These are phyloP conservation scores for Porogramme epimiltina DNA, from an alignment of 1,284 basidiomycete species.

Conservation along the genomic window DNA sequence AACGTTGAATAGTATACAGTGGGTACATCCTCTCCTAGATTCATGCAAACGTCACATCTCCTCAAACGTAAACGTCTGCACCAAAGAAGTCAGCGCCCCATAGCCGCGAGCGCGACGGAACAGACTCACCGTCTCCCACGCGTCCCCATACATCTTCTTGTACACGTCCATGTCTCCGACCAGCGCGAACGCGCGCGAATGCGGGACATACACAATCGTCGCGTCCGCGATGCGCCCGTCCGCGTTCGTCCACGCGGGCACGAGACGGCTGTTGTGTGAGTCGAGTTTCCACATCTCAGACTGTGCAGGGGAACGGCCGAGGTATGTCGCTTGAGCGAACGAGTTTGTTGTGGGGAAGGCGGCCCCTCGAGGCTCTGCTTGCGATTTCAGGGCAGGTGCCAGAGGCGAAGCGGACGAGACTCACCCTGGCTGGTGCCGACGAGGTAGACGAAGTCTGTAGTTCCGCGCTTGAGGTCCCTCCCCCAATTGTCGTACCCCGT, in stretches of 20 bases:
- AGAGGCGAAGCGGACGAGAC: not conserved
- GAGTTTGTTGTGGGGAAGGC: conserved; percentile 17
- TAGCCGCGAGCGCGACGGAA: too few species aligned
- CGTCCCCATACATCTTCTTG: not conserved
- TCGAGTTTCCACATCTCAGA: conserved; percentile 23
- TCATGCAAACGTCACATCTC: too few species aligned
- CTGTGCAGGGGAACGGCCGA: conserved; percentile 13
- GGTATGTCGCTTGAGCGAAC: conserved; percentile 18
- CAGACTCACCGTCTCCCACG: conserved; percentile 2
- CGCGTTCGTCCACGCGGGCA: too few species aligned
- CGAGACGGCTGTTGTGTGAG: too few species aligned
- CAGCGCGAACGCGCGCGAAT: conserved; percentile 4
- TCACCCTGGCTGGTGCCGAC: conserved; percentile 20
- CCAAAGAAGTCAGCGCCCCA: too few species aligned
- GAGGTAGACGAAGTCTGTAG: conserved; percentile 25
- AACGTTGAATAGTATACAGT: too few species aligned
- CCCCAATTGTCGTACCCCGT: conserved; percentile 18
- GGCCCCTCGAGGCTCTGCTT: conserved; percentile 15
- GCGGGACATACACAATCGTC: not conserved
- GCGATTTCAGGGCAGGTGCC: too few species aligned
- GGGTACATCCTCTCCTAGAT: too few species aligned
- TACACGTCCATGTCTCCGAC: conserved; percentile 5
- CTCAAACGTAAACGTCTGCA: too few species aligned
- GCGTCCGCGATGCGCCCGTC: conserved; percentile 14
- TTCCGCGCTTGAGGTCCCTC: conserved; percentile 8